Evolutionary conservation across 202 grass and related monocot genomes (phyloP), one percentile per base, ranked within the genome.

Genomic region (Schoenoplectus triqueter): DNA sequence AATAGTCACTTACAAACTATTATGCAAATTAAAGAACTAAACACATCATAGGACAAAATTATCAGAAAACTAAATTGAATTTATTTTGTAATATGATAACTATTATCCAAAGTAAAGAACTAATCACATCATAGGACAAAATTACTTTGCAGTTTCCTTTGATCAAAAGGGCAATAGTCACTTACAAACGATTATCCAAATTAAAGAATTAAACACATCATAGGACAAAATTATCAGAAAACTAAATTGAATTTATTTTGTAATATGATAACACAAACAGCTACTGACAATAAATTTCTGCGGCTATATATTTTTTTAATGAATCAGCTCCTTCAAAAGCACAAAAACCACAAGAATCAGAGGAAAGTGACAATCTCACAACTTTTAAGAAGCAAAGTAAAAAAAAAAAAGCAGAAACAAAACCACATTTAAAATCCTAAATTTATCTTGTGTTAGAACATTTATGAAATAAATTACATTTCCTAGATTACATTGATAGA

Each of bases 81-180:
- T 56, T 56, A 48, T 72, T 72, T 55, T 47, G 31, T 31, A 31
- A 31, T 31, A 31, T 31, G 31, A 31, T 31, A 31, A 31, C 31
- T 31, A 31, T 31, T 31, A 31, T 31, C 31, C 31, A 31, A 31
- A 31, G 31, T 31, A 31, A 31, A 31, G 31, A 31, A 31, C 31
- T 31, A 31, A 31, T 31, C 31, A 31, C 31, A 31, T 31, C 31
- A 31, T 31, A 31, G 31, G 31, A 77, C 31, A 13, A 42, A 42
- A 42, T 78, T 60, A 78, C 21, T 73, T 2, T 78, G 18, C 46
- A 17, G 46, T 73, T 73, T 71, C 68, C 68, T 71, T 71, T 13
- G 9, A 48, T 18, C 50, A 55, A 20, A 75, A 54, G 50, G 19
- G 20, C 9, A 76, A 73, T 47, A 46, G 46, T 73, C 72, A 14